Evolutionary conservation across 2,329 filamentous ascomycete genomes (phyloP).

Genomic region (Ophiostoma sp.): DNA sequence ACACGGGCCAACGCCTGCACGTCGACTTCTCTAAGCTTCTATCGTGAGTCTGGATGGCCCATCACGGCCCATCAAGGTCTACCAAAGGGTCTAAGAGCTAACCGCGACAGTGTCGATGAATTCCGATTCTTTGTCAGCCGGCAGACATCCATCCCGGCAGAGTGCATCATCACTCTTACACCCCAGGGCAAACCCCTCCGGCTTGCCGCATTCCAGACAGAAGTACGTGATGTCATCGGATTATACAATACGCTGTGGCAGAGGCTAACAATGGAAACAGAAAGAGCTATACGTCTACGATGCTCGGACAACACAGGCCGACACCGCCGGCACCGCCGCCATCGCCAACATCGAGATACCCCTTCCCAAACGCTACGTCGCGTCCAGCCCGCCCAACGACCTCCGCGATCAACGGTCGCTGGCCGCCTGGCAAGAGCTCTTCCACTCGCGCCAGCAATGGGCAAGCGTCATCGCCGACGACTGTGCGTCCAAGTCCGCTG

Average conservation of each 20-base stretch:
- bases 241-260: background rate
- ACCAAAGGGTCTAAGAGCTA: background rate
- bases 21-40: conserved; percentile 70
- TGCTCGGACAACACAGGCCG: conserved; percentile 63
- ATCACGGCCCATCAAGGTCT: background rate
- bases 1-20: conserved; percentile 80
- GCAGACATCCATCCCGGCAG: conserved; percentile 65
- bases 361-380: conserved; percentile 50
- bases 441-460: conserved; percentile 76
- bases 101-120: conserved; percentile 63
- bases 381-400: conserved; percentile 70
- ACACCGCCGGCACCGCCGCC: conserved; percentile 43
- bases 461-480: conserved; percentile 64
- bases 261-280: conserved; percentile 30
- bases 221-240: conserved; percentile 52
- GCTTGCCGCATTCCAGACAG: conserved; percentile 69
- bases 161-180: conserved; percentile 84
- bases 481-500: conserved; percentile 59
- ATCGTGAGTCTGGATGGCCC: conserved; percentile 51
- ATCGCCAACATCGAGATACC: conserved; percentile 45
- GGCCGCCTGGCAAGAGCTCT: conserved; percentile 82
- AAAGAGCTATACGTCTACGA: conserved; percentile 92
- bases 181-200: conserved; percentile 78
- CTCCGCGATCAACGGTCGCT: conserved; percentile 75
- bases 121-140: conserved; percentile 75